Conservation (phyloP, 2,329 filamentous ascomycete species). For the Penicillium sp. region DNA sequence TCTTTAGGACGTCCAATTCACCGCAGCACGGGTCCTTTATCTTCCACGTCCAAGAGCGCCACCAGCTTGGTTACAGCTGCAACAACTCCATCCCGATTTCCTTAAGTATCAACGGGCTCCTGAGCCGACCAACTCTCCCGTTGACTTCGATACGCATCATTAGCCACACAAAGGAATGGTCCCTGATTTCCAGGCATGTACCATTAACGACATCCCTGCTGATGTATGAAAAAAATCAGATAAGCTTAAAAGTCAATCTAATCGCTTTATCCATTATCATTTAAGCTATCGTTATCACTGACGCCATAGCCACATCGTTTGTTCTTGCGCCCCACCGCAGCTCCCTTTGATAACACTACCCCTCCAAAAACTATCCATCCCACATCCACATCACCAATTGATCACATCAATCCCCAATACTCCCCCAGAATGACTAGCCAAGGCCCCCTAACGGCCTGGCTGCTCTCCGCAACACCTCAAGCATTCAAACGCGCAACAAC, state of each 20-base stretch:
- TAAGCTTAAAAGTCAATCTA: background rate
- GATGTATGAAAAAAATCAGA: background rate
- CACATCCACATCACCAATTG: background rate
- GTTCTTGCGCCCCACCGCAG: background rate
- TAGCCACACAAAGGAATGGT: too few species aligned
- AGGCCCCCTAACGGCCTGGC: conserved; percentile 54
- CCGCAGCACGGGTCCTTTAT: too few species aligned
- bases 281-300: background rate
- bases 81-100: too few species aligned
- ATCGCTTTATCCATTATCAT: background rate
- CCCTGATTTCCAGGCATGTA: too few species aligned
- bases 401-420: background rate
- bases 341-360: background rate
- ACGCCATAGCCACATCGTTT: background rate
- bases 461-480: conserved; percentile 51
- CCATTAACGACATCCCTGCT: too few species aligned
- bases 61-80: too few species aligned
- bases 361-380: background rate
- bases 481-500: conserved; percentile 60
- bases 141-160: too few species aligned
- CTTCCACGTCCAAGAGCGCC: too few species aligned
- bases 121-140: too few species aligned
- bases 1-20: too few species aligned
- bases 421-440: conserved; percentile 27
- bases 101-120: too few species aligned